Conservation (phyloP, 2,329 filamentous ascomycete genomes). For the Cytospora chrysosperma region DNA sequence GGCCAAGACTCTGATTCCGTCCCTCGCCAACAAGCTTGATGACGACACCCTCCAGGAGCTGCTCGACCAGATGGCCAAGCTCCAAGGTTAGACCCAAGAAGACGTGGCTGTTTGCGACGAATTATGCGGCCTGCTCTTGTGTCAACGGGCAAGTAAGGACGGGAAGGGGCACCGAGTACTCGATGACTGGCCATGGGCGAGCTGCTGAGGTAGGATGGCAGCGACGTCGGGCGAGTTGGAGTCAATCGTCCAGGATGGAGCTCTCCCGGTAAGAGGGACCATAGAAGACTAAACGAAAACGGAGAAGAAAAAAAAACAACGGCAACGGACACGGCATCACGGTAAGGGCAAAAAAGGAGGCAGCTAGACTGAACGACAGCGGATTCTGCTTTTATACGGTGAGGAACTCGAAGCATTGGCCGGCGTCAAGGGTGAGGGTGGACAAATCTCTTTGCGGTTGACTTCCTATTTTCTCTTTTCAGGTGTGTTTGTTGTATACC, state of each 20-base stretch:
- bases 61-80: slow-evolving; percentile 85
- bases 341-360: slow-evolving; percentile 22
- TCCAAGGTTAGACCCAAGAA: slow-evolving; percentile 43
- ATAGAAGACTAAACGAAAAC: neutral
- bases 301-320: neutral
- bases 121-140: neutral
- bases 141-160: neutral
- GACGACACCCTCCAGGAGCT: slow-evolving; percentile 87
- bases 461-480: slow-evolving; percentile 10
- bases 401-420: slow-evolving; percentile 19
- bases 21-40: slow-evolving; percentile 80
- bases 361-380: slow-evolving; percentile 24
- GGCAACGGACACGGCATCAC: slow-evolving; percentile 17
- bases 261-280: neutral
- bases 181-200: neutral
- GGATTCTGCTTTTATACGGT: slow-evolving; percentile 18
- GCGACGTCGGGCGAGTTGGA: neutral
- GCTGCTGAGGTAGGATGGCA: neutral
- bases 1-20: slow-evolving; percentile 94
- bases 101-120: neutral
- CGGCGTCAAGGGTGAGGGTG: slow-evolving; percentile 22
- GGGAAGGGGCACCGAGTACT: neutral
- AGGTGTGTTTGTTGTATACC: slow-evolving; percentile 21
- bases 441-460: slow-evolving; percentile 16
- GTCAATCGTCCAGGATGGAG: neutral